Evolutionary conservation across 331 rosid species (phyloP).

Genomic region (Quercus phellos): DNA sequence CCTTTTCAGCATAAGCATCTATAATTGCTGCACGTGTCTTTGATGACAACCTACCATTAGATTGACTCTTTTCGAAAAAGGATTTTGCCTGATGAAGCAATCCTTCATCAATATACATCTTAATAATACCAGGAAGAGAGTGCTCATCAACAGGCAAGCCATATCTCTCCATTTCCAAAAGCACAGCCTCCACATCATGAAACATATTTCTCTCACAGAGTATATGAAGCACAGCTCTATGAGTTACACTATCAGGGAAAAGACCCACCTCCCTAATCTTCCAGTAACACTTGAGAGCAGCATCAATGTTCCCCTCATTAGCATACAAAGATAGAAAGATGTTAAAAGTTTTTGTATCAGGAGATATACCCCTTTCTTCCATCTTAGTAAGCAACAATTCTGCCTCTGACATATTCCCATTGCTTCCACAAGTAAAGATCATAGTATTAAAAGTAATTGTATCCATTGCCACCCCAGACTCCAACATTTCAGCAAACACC

Average conservation of each 20-base stretch:
- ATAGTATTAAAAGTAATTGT: slow-evolving; percentile 76
- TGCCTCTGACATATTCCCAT: slow-evolving; percentile 75
- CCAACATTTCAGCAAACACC: slow-evolving; percentile 74
- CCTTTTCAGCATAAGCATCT: slow-evolving; percentile 81
- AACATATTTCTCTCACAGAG: slow-evolving; percentile 68
- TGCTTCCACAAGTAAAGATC: slow-evolving; percentile 78
- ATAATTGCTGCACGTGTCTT: slow-evolving; percentile 54
- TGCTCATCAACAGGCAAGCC: slow-evolving; percentile 46
- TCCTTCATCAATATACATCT: slow-evolving; percentile 69
- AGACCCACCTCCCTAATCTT: slow-evolving; percentile 74
- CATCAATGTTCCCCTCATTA: slow-evolving; percentile 55
- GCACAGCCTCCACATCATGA: slow-evolving; percentile 53
- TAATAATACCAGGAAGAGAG: slow-evolving; percentile 64
- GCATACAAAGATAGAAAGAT: slow-evolving; percentile 74
- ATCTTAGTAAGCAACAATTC: slow-evolving; percentile 74
- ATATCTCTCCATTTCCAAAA: slow-evolving; percentile 64
- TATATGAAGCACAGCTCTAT: slow-evolving; percentile 58
- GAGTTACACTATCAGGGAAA: slow-evolving; percentile 66
- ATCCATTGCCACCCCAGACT: slow-evolving; percentile 78
- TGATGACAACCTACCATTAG: slow-evolving; percentile 39
- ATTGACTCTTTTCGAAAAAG: slow-evolving; percentile 45
- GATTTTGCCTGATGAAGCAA: slow-evolving; percentile 47
- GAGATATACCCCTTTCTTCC: slow-evolving; percentile 78
- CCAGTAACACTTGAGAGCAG: slow-evolving; percentile 54
- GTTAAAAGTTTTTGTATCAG: slow-evolving; percentile 83